A percentile compares a stretch with the other conserved stretches of the same genome.
Conservation (phyloP, 2,329 filamentous ascomycete genomes). For the Fusarium proliferatum region DNA sequence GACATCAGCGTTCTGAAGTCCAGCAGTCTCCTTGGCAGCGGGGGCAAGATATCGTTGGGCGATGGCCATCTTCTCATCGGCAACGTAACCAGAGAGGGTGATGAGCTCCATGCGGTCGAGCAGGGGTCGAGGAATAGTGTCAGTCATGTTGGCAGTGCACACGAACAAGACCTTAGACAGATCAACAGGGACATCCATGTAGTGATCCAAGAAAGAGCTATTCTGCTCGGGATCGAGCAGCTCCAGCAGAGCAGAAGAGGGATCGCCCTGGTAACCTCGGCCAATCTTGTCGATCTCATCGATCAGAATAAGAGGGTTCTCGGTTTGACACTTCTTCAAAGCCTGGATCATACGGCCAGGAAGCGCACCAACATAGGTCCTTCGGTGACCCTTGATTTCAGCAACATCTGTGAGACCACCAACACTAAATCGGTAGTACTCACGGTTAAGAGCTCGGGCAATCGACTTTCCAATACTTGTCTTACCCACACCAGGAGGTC, state of each 20-base stretch:
- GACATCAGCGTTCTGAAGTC: conserved; percentile 92
- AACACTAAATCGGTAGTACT: conserved; percentile 99
- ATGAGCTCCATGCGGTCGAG: conserved; percentile 99
- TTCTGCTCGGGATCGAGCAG: conserved; percentile 97
- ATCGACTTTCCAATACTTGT: conserved; percentile 99
- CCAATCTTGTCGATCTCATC: conserved; percentile 99
- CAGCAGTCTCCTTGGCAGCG: conserved; percentile 92
- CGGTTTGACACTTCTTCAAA: conserved; percentile 98
- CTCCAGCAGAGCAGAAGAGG: conserved; percentile 92
- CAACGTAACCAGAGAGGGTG: conserved; percentile 93
- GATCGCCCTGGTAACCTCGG: conserved; percentile 94
- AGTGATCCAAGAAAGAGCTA: conserved; percentile 96
- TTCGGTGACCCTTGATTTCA: conserved; percentile 96
- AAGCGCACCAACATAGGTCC: conserved; percentile 95
- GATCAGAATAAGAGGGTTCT: conserved; percentile 95
- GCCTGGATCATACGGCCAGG: conserved; percentile 98
- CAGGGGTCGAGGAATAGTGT: conserved; percentile 93
- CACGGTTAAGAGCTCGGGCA: conserved; percentile 89
- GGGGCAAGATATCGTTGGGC: conserved; percentile 93
- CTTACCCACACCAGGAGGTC: conserved; percentile 96
- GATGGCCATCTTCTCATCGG: conserved; percentile 99
- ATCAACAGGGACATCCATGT: conserved; percentile 98
- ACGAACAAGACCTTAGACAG: conserved; percentile 98
- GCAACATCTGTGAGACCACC: conserved; percentile 97
- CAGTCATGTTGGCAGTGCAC: conserved; percentile 98